Evolutionary conservation across 1,284 basidiomycete species (phyloP), one percentile per base, ranked within the genome.

Genomic region (Schizopora paradoxa): DNA sequence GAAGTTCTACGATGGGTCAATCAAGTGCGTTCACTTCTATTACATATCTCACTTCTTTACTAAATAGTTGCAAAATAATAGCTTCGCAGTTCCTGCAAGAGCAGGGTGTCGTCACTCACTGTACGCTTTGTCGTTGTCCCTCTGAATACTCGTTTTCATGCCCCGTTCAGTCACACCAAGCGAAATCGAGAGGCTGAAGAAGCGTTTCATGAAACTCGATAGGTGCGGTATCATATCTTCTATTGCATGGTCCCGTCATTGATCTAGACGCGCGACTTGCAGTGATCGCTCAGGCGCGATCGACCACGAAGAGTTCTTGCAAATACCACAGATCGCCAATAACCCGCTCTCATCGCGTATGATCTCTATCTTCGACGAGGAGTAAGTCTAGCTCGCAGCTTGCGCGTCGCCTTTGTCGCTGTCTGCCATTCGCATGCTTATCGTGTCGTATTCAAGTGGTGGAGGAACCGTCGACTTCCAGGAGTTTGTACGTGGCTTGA

Each of bases 311-410:
- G 95, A 99, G 68, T 99, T 99, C 66, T 72, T 99, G 43, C 93
- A 95, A 72, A 96, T 99, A 72, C 95, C 96, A 0, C 92, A 96
- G 67, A 98, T 99, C 60, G 95, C 95, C 25, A 95, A 92, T 55
- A 99, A 99, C 66, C 96, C 95, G 0, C 72, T 99, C 39, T 93
- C 96, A 37, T 91, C 90, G 45, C 82, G 95, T 43, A 91, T 99
- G 89, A 99, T 99, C 60, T 94, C 94, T 43, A 99, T 99, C 61
- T 99, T 99, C 61, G 95, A 99, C 61, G 92, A 97, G 68, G 94
- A 99, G 93, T 96, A 58, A 66, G 90, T 70, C 5, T 11, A 45
- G 47, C 34, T 3, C 10, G n/a, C 8, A 23, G 29, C 13, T 47
- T 37, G 19, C 19, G n/a, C 23, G 35, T 13, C 46, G 22, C n/a